Evolutionary conservation across 768 basidiomycete species (phyloP), one percentile per base, ranked within the genome.

Genomic region (Hygrocybe coccinea): DNA sequence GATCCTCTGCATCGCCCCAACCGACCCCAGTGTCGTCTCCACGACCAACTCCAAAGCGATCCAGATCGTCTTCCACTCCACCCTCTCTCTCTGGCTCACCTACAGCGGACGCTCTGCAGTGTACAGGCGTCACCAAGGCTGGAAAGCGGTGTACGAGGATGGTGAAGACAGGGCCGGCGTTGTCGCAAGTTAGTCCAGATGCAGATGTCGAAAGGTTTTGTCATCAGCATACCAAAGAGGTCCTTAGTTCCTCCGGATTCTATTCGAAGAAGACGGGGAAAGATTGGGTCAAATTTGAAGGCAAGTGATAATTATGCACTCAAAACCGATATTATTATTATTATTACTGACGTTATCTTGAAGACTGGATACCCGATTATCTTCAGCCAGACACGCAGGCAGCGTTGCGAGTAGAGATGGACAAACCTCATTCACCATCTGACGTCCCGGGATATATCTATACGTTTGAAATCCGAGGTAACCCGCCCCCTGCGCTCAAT

Each of bases 391-490:
- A 83, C 52, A 87, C 89, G 25, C 82, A 84, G 61, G 73, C 79
- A 29, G 77, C 82, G 1, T 66, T 85, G 35, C 73, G 76, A 56
- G 66, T 67, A 24, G 79, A 80, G 64, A 85, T 85, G 82, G 74
- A 75, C 59, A 79, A 78, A 39, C 60, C 64, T 15, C 52, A 50
- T 12, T 59, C 57, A 17, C 22, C 34, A 17, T 33, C 56, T 3
- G 59, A 92, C 59, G 78, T 76, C 17, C 73, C 79, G 4, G 91
- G 91, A 0, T 91, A 87, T 62, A 91, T 93, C 49, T 93, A 93
- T 60, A 80, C 83, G 0, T 92, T 86, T 65, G 86, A 91, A 67
- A 86, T 92, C 55, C 77, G 82, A 66, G 86, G 87, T 87, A 65
- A 44, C 67, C n/a, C n/a, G n/a, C n/a, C n/a, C n/a, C n/a, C n/a